Base-by-base conservation (phyloP, 768 basidiomycete genomes). In the Amanita inopinata region DNA sequence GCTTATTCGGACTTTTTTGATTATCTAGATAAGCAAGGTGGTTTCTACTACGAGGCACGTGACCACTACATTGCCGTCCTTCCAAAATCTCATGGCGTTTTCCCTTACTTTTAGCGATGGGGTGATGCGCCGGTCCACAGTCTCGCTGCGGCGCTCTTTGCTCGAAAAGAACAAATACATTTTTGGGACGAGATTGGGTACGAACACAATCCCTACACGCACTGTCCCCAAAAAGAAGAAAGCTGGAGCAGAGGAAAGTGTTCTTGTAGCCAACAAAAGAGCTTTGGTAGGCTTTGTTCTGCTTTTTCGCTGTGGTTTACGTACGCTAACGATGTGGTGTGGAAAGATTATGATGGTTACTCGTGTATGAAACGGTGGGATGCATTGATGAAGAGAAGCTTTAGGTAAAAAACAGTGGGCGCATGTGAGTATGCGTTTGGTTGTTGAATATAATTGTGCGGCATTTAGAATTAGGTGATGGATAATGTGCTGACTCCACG, bases 161-260 rank as follows among this genome's bases (percentile, higher is more conserved):
- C 71, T 9, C 48, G 53, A 0, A 72, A 71, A 46, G 69, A 76
- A 45, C 70, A 78, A 58, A 71, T 86, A 30, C 80, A 85, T 53
- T 86, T 79, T 64, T 86, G 85, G 60, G 63, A 76, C 38, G 78
- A 84, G 51, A 84, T 88, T 32, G 83, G 83, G 12, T 90, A 88
- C 56, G 67, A 76, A 43, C 85, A 89, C 44, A 71, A 76, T 36
- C 83, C 83, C 1, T 87, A 79, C 63, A 77, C 77, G 48, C 80
- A 81, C 48, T 82, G 85, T 58, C 71, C 75, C 0, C 61, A 66
- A 49, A 65, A 67, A 10, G 63, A 65, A 2, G 47, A 49, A 4
- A 53, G 56, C 2, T 80, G 80, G 64, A 55, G 60, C n/a, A 60
- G 67, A 41, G 74, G 75, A n/a, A 72, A 65, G 53, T 84, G 83